Evolutionary conservation across 2,329 filamentous ascomycete species (phyloP).

Genomic region (Xylaria sp.): DNA sequence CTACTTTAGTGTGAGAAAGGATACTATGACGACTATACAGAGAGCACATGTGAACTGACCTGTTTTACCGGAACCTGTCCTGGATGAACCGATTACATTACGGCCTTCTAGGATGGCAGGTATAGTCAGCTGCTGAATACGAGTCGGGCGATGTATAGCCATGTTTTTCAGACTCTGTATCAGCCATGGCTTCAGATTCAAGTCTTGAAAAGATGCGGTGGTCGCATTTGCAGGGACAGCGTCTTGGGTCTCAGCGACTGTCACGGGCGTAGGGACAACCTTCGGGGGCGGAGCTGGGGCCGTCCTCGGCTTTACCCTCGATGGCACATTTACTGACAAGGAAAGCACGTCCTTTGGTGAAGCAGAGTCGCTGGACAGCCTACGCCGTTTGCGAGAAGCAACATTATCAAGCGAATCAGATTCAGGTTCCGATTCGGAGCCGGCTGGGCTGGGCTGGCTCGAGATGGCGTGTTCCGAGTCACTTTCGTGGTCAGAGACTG

Average conservation of each 20-base stretch:
- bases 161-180: slow-evolving; percentile 78
- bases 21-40: background rate
- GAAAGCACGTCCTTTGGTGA: slow-evolving; percentile 52
- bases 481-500: slow-evolving; percentile 34
- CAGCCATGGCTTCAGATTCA: slow-evolving; percentile 87
- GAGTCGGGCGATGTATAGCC: slow-evolving; percentile 88
- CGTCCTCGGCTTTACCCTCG: slow-evolving; percentile 60
- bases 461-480: slow-evolving; percentile 43
- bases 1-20: slow-evolving; percentile 45
- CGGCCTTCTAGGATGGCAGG: slow-evolving; percentile 90
- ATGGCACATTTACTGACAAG: slow-evolving; percentile 62
- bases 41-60: slow-evolving; percentile 26
- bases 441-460: slow-evolving; percentile 41
- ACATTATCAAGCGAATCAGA: slow-evolving; percentile 57
- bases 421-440: slow-evolving; percentile 43
- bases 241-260: slow-evolving; percentile 59
- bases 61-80: slow-evolving; percentile 97
- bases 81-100: slow-evolving; percentile 83
- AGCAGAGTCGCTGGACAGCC: slow-evolving; percentile 46
- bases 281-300: slow-evolving; percentile 11
- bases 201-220: slow-evolving; percentile 74
- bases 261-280: slow-evolving; percentile 46
- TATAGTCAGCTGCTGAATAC: slow-evolving; percentile 93
- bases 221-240: slow-evolving; percentile 65
- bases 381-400: slow-evolving; percentile 53